Percentiles rank a stretch among this genome's conserved stretches.
Evolutionary conservation across 495 filamentous ascomycete genomes (phyloP).

Genomic region (Penicillium herquei): DNA sequence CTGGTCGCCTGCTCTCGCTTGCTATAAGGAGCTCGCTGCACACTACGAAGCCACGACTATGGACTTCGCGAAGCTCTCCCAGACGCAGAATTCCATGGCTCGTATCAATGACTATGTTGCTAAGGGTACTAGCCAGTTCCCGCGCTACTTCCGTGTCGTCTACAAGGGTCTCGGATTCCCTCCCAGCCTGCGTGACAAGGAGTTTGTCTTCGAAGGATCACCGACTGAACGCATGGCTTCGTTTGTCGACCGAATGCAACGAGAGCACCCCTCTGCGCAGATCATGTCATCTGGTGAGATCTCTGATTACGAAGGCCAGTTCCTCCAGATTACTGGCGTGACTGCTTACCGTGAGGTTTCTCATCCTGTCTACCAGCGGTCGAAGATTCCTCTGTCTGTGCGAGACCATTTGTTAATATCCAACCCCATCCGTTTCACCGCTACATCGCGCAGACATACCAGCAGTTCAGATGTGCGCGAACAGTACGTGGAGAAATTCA

Average conservation of each 20-base stretch:
- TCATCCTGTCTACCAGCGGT: slow-evolving; percentile 85
- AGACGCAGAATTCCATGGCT: slow-evolving; percentile 87
- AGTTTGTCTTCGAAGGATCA: slow-evolving; percentile 86
- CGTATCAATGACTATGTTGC: slow-evolving; percentile 86
- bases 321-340: slow-evolving; percentile 77
- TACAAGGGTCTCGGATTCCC: slow-evolving; percentile 94
- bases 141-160: slow-evolving; percentile 87
- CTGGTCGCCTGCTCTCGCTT: slow-evolving; percentile 86
- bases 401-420: slow-evolving; percentile 81
- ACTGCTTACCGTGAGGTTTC: slow-evolving; percentile 75
- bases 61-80: slow-evolving; percentile 88
- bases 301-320: slow-evolving; percentile 90
- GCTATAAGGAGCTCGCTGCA: slow-evolving; percentile 83
- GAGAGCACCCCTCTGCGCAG: slow-evolving; percentile 85
- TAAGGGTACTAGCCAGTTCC: slow-evolving; percentile 71
- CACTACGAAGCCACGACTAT: slow-evolving; percentile 89
- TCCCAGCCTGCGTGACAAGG: slow-evolving; percentile 74
- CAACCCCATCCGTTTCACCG: slow-evolving; percentile 69
- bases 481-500: slow-evolving; percentile 80
- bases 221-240: slow-evolving; percentile 71
- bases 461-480: slow-evolving; percentile 61
- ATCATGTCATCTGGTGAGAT: slow-evolving; percentile 69
- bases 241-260: slow-evolving; percentile 91
- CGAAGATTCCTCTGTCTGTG: slow-evolving; percentile 76
- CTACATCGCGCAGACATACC: slow-evolving; percentile 65